These are phyloP conservation scores for Oryza punctata DNA, from an alignment of 176 grass and related monocot genomes.

Conservation along the genomic window DNA sequence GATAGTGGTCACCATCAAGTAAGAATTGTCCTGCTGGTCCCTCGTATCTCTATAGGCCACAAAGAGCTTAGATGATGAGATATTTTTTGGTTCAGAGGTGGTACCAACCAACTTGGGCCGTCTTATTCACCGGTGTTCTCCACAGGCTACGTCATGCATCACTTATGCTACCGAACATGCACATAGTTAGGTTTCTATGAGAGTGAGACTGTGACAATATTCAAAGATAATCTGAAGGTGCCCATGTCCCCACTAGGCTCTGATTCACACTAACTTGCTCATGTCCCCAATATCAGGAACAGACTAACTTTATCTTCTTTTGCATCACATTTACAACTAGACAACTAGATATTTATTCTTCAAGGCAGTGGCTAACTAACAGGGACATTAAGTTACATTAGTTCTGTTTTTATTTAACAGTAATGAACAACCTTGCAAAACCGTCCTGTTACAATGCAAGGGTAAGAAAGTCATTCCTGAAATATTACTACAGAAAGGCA, in stretches of 20 bases:
- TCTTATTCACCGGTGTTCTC: conserved; percentile 39
- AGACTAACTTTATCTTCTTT: background rate
- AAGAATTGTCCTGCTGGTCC: conserved; percentile 31
- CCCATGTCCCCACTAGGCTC: conserved; percentile 1
- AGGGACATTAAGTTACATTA: background rate
- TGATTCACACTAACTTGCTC: background rate
- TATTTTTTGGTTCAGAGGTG: conserved; percentile 25
- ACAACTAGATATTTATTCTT: conserved; percentile 1
- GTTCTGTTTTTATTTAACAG: conserved; percentile 12
- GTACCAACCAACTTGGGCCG: conserved; percentile 35
- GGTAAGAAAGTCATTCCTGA: background rate
- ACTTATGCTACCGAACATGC: conserved; percentile 16
- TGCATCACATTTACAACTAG: conserved; percentile 16
- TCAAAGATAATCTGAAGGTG: conserved; percentile 14
- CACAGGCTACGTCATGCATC: conserved; percentile 12
- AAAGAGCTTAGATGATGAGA: conserved; percentile 14
- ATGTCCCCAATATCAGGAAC: conserved; percentile 18
- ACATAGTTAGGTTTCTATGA: conserved; percentile 17
- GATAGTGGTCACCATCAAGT: conserved; percentile 29
- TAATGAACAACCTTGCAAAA: conserved; percentile 15
- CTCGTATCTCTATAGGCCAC: conserved; percentile 18
- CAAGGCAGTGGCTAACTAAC: conserved; percentile 15
- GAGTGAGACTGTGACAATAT: background rate
- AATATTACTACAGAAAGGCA: conserved; percentile 4
- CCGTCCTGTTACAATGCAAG: background rate